Conservation (phyloP, 2,329 filamentous ascomycete genomes). For the Talaromyces sp. region DNA sequence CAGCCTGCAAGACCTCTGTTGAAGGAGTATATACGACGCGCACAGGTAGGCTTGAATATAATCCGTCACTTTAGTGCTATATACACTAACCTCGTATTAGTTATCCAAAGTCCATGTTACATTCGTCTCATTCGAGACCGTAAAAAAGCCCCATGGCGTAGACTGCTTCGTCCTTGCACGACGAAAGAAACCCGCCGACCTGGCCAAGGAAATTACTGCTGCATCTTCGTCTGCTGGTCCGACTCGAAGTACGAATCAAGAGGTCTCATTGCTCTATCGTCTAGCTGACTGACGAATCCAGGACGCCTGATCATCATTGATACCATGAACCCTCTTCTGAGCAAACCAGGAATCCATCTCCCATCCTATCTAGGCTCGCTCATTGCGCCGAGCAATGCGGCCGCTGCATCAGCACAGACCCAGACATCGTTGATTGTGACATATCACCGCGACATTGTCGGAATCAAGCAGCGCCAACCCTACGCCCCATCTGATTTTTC, state of each 20-base stretch:
- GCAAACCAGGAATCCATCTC: conserved; percentile 50
- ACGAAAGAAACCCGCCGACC: conserved; percentile 50
- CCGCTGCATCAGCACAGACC: conserved; percentile 16
- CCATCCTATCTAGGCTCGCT: conserved; percentile 65
- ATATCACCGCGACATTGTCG: conserved; percentile 76
- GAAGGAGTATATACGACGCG: conserved; percentile 67
- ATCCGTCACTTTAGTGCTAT: too few species aligned
- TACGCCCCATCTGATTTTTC: conserved; percentile 63
- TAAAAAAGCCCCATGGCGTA: conserved; percentile 57
- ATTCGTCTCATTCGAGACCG: conserved; percentile 71
- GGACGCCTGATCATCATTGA: conserved; percentile 74
- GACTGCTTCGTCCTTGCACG: conserved; percentile 63
- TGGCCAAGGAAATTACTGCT: conserved; percentile 56
- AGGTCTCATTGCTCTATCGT: neutral
- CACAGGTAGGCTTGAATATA: conserved; percentile 51
- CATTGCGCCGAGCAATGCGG: conserved; percentile 48
- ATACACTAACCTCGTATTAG: conserved; percentile 14
- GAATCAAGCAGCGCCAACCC: conserved; percentile 31
- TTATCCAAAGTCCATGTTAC: conserved; percentile 62
- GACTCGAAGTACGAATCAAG: conserved; percentile 22
- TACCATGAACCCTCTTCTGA: conserved; percentile 62
- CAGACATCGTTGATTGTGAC: conserved; percentile 66
- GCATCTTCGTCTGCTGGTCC: conserved; percentile 19
- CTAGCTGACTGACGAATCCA: conserved; percentile 26
- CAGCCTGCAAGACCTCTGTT: conserved; percentile 68